Conservation (phyloP, 1,284 basidiomycete species). For the Pseudozyma thailandica region DNA sequence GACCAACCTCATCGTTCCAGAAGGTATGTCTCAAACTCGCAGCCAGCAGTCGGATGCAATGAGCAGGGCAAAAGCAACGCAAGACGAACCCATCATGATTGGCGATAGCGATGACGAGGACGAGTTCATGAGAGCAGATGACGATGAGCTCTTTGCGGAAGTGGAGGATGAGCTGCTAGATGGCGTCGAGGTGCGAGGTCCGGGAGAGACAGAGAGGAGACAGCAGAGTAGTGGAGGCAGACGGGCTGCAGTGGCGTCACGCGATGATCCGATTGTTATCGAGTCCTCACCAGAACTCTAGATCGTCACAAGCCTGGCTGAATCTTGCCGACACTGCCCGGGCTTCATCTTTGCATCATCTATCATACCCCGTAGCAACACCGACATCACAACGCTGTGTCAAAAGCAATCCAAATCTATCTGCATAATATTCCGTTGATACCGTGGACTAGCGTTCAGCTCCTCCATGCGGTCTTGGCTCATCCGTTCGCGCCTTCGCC, state of each 20-base stretch:
- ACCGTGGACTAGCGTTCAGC: conserved; percentile 20
- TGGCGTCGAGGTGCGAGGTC: neutral
- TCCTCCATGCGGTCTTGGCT: neutral
- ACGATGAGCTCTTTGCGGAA: conserved; percentile 21
- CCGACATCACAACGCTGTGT: too few species aligned
- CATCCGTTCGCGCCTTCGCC: neutral
- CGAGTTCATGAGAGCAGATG: too few species aligned
- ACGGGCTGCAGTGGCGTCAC: neutral
- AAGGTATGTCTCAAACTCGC: conserved; percentile 12
- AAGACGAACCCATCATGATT: conserved; percentile 23
- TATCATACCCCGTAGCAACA: neutral
- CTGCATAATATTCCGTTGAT: too few species aligned
- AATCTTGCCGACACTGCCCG: too few species aligned
- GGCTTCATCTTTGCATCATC: too few species aligned
- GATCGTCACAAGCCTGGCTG: neutral
- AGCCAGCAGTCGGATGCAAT: conserved; percentile 9
- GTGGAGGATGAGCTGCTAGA: conserved; percentile 4
- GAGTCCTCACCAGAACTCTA: conserved; percentile 40
- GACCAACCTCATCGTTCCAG: conserved; percentile 2
- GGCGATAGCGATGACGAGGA: conserved; percentile 47
- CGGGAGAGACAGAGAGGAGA: neutral
- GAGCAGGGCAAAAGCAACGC: conserved; percentile 3
- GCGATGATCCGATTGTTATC: conserved; percentile 41
- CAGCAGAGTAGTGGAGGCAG: neutral
- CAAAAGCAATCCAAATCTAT: too few species aligned